Evolutionary conservation across 2,329 filamentous ascomycete species (phyloP).

Genomic region (Xylaria sp.): DNA sequence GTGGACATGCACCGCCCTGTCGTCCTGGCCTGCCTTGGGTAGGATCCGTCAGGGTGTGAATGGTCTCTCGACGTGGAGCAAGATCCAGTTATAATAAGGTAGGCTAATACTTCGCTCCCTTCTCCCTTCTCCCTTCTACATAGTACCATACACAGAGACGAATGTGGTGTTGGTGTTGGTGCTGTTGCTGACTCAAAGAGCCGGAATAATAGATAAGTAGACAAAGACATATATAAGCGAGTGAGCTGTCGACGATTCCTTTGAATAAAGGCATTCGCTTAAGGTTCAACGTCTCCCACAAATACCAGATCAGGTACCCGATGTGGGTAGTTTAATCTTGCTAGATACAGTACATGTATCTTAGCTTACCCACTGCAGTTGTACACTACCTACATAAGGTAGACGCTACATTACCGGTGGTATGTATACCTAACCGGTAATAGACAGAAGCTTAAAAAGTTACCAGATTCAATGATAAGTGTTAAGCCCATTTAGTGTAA

Average conservation of each 20-base stretch:
- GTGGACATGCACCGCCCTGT: slow-evolving; percentile 31
- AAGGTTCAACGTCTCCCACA: not conserved
- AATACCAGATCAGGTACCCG: slow-evolving; percentile 7
- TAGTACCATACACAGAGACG: not conserved
- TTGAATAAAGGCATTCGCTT: not conserved
- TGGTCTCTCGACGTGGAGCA: slow-evolving; percentile 21
- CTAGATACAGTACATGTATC: not conserved
- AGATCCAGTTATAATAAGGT: slow-evolving; percentile 28
- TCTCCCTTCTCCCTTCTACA: too few relatives aligned
- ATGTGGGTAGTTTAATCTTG: slow-evolving; percentile 12
- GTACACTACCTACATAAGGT: not conserved
- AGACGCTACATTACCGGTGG: too few relatives aligned
- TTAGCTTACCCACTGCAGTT: not conserved
- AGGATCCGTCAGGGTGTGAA: slow-evolving; percentile 33
- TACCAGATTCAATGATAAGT: not conserved
- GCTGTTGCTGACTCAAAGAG: slow-evolving; percentile 24
- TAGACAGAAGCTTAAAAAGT: not conserved
- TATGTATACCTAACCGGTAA: too few relatives aligned
- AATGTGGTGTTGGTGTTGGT: slow-evolving; percentile 4
- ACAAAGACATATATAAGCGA: not conserved
- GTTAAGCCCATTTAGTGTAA: not conserved
- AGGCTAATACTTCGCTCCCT: not conserved
- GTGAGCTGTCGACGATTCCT: too few relatives aligned
- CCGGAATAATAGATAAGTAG: slow-evolving; percentile 9
- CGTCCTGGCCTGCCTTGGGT: slow-evolving; percentile 28